A percentile compares a stretch with the other conserved stretches of the same genome.
Conservation (phyloP, 495 filamentous ascomycete genomes). For the Sporormia fimetaria region DNA sequence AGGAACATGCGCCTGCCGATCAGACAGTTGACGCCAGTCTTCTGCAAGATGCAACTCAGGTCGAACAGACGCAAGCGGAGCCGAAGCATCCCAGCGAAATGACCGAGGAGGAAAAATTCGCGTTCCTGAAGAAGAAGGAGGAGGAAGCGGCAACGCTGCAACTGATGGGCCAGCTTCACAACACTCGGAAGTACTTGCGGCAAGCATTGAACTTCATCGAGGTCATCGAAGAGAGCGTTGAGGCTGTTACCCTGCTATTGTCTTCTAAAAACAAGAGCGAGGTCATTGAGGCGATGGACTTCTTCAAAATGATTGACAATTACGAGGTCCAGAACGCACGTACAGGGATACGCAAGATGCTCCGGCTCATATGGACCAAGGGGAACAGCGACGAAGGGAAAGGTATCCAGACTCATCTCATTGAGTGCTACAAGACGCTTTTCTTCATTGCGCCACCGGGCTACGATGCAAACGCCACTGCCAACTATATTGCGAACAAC, state of each 20-base stretch:
- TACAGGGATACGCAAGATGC: conserved; percentile 80
- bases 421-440: conserved; percentile 89
- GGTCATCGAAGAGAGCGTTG: conserved; percentile 72
- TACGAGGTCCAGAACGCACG: conserved; percentile 92
- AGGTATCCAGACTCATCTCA: conserved; percentile 90
- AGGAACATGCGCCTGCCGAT: conserved; percentile 43
- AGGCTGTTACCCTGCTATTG: conserved; percentile 70
- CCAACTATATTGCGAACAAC: conserved; percentile 91
- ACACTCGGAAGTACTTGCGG: conserved; percentile 78
- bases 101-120: conserved; percentile 49
- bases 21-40: conserved; percentile 61
- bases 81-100: conserved; percentile 39
- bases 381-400: conserved; percentile 98
- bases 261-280: conserved; percentile 94
- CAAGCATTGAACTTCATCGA: conserved; percentile 93
- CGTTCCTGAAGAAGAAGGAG: conserved; percentile 53
- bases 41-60: conserved; percentile 78
- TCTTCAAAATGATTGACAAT: conserved; percentile 84
- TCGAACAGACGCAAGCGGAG: conserved; percentile 53
- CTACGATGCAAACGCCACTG: conserved; percentile 79
- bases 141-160: conserved; percentile 66
- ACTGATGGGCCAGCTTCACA: conserved; percentile 68
- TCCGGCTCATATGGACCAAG: conserved; percentile 97
- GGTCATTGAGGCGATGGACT: conserved; percentile 98
- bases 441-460: conserved; percentile 90